A percentile compares a stretch with the other conserved stretches of the same genome.
phyloP scores from a whole-genome alignment of 2,329 filamentous ascomycete genomes.

The Exophiala xenobiotica region DNA sequence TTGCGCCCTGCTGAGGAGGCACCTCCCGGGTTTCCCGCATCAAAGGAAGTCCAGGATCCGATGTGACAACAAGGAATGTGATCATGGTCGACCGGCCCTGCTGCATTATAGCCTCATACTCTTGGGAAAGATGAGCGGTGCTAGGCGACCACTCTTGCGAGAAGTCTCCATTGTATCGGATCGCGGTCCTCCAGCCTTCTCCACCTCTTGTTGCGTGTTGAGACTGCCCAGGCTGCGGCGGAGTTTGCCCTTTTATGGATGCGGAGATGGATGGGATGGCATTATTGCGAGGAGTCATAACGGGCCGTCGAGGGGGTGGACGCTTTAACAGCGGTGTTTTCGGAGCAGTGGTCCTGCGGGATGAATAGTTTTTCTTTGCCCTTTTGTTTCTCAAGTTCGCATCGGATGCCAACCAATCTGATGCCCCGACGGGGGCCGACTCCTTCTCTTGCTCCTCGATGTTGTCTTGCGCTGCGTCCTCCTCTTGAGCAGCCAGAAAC shows the following conservation, averaged over 20 bases:
- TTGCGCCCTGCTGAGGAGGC: background rate
- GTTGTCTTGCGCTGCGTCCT: background rate
- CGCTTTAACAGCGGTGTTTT: conserved; percentile 1
- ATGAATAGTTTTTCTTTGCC: conserved; percentile 1
- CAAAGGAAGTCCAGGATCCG: background rate
- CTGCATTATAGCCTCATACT: conserved; percentile 18
- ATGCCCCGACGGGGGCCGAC: background rate
- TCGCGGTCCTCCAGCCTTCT: too few species aligned
- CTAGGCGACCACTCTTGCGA: background rate
- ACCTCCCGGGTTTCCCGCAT: too few species aligned
- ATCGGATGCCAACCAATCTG: background rate
- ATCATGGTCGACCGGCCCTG: conserved; percentile 6
- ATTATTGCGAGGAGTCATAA: conserved; percentile 1
- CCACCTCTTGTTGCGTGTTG: background rate
- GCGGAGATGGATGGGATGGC: background rate
- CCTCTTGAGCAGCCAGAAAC: conserved; percentile 8
- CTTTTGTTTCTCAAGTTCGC: background rate
- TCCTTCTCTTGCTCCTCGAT: background rate
- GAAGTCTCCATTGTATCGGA: too few species aligned
- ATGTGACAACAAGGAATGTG: conserved; percentile 11
- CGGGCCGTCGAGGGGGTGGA: background rate
- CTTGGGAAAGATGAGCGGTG: conserved; percentile 24
- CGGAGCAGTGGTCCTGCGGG: background rate
- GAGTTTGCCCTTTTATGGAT: background rate
- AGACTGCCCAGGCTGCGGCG: background rate